phyloP scores from a whole-genome alignment of 768 basidiomycete genomes.

The Cytidiella melzeri region DNA sequence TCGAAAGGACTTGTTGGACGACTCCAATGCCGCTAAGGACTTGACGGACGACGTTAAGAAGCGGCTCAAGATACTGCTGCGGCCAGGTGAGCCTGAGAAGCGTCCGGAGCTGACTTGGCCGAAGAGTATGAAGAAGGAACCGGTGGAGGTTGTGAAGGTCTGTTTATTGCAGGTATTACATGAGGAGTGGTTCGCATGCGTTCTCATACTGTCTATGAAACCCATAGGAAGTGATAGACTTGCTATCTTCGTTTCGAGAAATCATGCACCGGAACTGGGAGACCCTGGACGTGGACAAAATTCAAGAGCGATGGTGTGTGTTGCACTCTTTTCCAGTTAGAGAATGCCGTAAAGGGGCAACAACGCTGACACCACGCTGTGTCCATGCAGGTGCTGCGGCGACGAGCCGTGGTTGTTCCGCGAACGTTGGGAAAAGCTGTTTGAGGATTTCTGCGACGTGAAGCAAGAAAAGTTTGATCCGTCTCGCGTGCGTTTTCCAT shows the following conservation, averaged over 20 bases:
- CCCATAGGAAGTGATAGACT: constrained; percentile 84
- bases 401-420: constrained; percentile 96
- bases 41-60: constrained; percentile 99
- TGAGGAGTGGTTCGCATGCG: not conserved
- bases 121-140: constrained; percentile 96
- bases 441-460: constrained; percentile 98
- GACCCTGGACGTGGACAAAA: constrained; percentile 86
- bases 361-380: not conserved
- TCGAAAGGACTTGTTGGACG: constrained; percentile 92
- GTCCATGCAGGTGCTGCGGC: constrained; percentile 72
- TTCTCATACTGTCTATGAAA: not conserved
- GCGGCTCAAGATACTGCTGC: constrained; percentile 86
- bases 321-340: too few species aligned
- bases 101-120: constrained; percentile 97
- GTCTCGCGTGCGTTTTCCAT: constrained; percentile 62
- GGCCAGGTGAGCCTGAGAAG: constrained; percentile 94
- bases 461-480: constrained; percentile 99
- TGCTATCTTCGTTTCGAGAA: constrained; percentile 81
- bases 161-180: constrained; percentile 11
- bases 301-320: constrained; percentile 85
- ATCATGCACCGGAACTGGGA: constrained; percentile 91
- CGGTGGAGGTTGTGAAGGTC: constrained; percentile 91
- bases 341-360: too few species aligned
- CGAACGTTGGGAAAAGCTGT: constrained; percentile 93
- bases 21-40: constrained; percentile 98